Evolutionary conservation across 73 alveolate genomes (phyloP), one percentile per base, ranked within the genome.

Genomic region (Symbiodinium pilosum): DNA sequence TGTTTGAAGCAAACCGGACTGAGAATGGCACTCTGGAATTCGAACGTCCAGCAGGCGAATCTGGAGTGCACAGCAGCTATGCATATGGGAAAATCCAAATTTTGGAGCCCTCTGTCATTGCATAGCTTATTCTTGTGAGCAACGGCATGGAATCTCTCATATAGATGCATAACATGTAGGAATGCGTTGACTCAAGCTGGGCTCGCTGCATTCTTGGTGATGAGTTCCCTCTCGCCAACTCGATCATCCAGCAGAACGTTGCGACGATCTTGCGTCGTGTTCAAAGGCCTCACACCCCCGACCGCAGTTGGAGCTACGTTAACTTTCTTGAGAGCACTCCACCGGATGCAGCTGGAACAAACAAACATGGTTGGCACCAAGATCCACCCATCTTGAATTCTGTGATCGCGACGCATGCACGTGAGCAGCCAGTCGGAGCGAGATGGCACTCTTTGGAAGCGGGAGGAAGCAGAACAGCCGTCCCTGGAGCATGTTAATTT

Each of bases 381-480:
- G n/a, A n/a, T n/a, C n/a, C n/a, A n/a, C n/a, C n/a, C n/a, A n/a
- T n/a, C n/a, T 26, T 30, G 73, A 28, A 64, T 26, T 34, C 81
- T n/a, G 34, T 24, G 81, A 18, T 64, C 38, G 41, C 81, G 38
- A 34, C 97, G 97, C 97, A 43, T 91, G 97, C 11, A 91, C 83
- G 51, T 91, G 97, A 56, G 81, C 51, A 16, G 97, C 89, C 32
- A 91, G 87, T 9, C 97, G 97, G 18, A 91, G 97, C 54, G 97
- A 91, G 39, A 91, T 68, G 39, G 97, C 97, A 38, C 97, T 91
- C 38, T 85, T 68, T 21, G 97, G 97, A 68, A 91, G 97, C 51
- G 97, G 97, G 52, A 91, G 81, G 97, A 91, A 91, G 97, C 97
- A 91, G 64, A 91, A 91, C 81, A 91, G 52, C 20, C 97, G 97